Conservation (phyloP, 441 rosid genomes). For the Gossypium lobatum region DNA sequence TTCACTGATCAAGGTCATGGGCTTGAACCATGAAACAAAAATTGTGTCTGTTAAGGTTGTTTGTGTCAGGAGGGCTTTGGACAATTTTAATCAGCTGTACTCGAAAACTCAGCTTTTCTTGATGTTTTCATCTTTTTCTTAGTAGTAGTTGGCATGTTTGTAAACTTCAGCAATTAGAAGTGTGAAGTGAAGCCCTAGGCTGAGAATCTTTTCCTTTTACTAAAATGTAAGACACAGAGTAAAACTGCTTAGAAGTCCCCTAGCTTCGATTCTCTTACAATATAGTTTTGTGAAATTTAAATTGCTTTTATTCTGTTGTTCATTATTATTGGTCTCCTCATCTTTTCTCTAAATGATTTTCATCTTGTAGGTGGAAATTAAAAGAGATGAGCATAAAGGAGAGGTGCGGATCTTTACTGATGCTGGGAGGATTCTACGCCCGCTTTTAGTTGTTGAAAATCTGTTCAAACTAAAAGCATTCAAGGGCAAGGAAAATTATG, state of each 20-base stretch:
- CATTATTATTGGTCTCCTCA: slow-evolving; percentile 5
- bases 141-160: background rate
- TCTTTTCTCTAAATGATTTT: slow-evolving; percentile 2
- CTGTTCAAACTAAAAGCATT: slow-evolving; percentile 40
- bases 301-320: background rate
- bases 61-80: background rate
- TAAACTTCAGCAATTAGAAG: background rate
- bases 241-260: background rate
- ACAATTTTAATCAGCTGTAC: background rate
- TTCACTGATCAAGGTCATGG: background rate
- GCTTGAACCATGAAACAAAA: background rate
- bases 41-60: background rate
- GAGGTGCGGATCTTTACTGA: slow-evolving; percentile 82
- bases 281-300: background rate
- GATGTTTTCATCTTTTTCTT: background rate
- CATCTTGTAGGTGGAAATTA: slow-evolving; percentile 67
- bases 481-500: slow-evolving; percentile 38
- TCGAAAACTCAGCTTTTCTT: background rate
- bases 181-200: background rate
- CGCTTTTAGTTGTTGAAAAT: slow-evolving; percentile 76
- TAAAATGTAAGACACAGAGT: background rate
- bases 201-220: background rate
- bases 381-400: slow-evolving; percentile 54
- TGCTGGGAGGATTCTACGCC: slow-evolving; percentile 87
- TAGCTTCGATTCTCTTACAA: background rate